Percentiles rank a stretch among this genome's conserved stretches.
phyloP scores from a whole-genome alignment of 192 early-diverging fungal species.

The Coemansia sp. region DNA sequence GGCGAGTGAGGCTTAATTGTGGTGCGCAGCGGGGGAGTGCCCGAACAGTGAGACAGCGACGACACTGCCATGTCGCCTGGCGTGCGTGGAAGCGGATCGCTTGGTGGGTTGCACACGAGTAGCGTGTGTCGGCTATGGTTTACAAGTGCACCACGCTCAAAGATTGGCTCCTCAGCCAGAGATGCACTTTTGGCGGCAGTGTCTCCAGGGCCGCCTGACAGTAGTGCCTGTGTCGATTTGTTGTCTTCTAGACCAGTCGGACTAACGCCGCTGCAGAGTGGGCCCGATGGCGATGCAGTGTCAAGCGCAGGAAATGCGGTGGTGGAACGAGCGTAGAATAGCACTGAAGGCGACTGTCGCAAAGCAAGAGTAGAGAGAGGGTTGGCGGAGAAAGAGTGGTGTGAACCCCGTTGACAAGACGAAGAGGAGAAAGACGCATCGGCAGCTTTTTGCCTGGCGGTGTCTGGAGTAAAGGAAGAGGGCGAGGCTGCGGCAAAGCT shows the following conservation, averaged over 20 bases:
- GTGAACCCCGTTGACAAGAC: not conserved
- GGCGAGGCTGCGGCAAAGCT: not conserved
- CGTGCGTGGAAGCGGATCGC: slow-evolving; percentile 25
- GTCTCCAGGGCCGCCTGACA: not conserved
- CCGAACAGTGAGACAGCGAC: not conserved
- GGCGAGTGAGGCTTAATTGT: slow-evolving; percentile 3
- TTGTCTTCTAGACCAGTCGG: not conserved
- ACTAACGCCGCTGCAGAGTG: not conserved
- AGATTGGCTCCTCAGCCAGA: not conserved
- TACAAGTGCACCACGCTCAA: not conserved
- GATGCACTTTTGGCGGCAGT: not conserved
- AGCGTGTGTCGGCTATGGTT: not conserved
- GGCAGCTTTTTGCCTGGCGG: not conserved
- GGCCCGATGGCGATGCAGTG: slow-evolving; percentile 2
- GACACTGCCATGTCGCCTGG: slow-evolving; percentile 21
- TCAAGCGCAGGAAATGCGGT: slow-evolving; percentile 2
- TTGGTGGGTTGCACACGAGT: slow-evolving; percentile 36
- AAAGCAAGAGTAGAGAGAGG: not conserved
- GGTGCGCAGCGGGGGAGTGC: not conserved
- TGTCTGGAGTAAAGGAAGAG: not conserved
- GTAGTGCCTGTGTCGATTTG: not conserved
- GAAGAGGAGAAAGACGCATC: slow-evolving; percentile 4
- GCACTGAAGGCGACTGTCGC: not conserved
- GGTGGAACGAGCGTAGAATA: not conserved
- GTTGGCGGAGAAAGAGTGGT: not conserved